These are phyloP conservation scores for Schoenoplectus triqueter DNA, from an alignment of 202 grass and related monocot species.

Conservation along the genomic window DNA sequence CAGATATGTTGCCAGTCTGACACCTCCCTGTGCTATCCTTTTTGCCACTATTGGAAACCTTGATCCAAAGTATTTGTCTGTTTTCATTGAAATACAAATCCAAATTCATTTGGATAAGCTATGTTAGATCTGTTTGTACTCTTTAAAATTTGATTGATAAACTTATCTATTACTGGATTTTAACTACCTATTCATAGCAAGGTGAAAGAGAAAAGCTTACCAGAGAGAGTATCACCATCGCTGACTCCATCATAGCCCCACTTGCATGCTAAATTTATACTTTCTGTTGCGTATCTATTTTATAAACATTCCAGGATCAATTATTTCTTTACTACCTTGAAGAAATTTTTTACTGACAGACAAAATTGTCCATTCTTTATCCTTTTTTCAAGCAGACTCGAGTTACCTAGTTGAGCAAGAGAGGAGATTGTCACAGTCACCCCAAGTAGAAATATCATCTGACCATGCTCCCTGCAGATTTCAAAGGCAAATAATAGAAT, in stretches of 20 bases:
- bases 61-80: constrained; percentile 77
- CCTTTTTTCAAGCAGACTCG: not conserved
- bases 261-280: constrained; percentile 83
- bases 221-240: constrained; percentile 60
- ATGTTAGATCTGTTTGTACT: not conserved
- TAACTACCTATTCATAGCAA: not conserved
- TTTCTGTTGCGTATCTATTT: constrained; percentile 72
- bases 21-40: constrained; percentile 78
- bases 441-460: constrained; percentile 65
- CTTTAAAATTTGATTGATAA: not conserved
- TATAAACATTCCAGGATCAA: constrained; percentile 15
- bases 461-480: constrained; percentile 56
- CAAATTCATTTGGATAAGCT: not conserved
- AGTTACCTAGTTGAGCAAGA: constrained; percentile 73
- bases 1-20: constrained; percentile 78
- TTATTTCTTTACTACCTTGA: not conserved
- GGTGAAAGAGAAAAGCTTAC: constrained; percentile 34
- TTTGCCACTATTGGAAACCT: constrained; percentile 66
- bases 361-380: not conserved
- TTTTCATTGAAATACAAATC: constrained; percentile 6
- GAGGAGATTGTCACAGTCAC: constrained; percentile 59
- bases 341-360: not conserved
- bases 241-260: constrained; percentile 62
- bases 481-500: not conserved
- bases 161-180: not conserved